Percentiles rank a stretch among this genome's conserved stretches.
Conservation (phyloP, 768 basidiomycete species). For the Crassisporium funariophilum region DNA sequence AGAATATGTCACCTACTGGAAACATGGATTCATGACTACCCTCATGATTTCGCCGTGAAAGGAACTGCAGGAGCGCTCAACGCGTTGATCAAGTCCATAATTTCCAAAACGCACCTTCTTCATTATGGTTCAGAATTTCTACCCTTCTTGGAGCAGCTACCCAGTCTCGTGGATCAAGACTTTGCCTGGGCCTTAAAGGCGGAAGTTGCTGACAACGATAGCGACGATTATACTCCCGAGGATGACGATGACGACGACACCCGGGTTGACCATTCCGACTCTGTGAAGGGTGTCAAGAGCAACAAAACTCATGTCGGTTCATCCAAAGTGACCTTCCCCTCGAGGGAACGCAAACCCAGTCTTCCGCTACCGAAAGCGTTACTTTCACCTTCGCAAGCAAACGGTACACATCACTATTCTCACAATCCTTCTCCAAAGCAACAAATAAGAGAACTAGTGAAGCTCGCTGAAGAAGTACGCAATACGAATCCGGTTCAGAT, state of each 20-base stretch:
- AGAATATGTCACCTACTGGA: conserved; percentile 83
- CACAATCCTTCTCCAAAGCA: conserved; percentile 52
- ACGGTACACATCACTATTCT: conserved; percentile 27
- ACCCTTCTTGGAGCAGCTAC: conserved; percentile 73
- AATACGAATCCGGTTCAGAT: conserved; percentile 63
- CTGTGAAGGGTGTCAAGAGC: conserved; percentile 3
- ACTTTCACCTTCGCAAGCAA: conserved; percentile 35
- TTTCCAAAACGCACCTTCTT: conserved; percentile 77
- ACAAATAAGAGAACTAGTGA: conserved; percentile 63
- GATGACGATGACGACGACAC: conserved; percentile 57
- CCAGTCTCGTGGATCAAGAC: conserved; percentile 67
- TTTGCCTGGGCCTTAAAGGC: conserved; percentile 73
- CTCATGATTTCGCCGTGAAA: conserved; percentile 78
- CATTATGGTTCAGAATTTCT: conserved; percentile 86
- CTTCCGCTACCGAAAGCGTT: conserved; percentile 56
- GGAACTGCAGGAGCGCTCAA: conserved; percentile 72
- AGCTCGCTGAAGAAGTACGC: conserved; percentile 58
- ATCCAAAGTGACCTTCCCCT: conserved; percentile 19
- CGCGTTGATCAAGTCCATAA: conserved; percentile 77
- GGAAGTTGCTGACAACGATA: conserved; percentile 58
- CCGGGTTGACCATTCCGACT: conserved; percentile 28
- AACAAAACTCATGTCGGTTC: conserved; percentile 1
- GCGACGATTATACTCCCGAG: conserved; percentile 59
- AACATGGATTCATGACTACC: conserved; percentile 75
- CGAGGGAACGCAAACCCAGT: conserved; percentile 70